These are phyloP conservation scores for Boletus rubropictus DNA, from an alignment of 768 basidiomycete genomes.

Conservation along the genomic window DNA sequence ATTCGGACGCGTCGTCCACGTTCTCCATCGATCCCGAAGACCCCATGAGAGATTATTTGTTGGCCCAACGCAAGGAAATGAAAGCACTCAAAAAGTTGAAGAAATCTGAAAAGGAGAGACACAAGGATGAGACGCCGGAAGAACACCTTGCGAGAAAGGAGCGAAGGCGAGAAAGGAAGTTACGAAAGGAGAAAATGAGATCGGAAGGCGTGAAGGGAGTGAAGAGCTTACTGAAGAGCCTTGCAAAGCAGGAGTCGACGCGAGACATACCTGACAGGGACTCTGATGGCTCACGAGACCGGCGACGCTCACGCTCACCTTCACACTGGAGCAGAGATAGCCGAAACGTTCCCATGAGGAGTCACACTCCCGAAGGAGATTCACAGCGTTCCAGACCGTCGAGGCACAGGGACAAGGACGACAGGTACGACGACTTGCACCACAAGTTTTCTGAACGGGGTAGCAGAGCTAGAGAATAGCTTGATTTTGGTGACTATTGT, in stretches of 20 bases:
- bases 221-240: slow-evolving; percentile 54
- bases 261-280: slow-evolving; percentile 16
- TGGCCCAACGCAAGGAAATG: slow-evolving; percentile 67
- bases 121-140: slow-evolving; percentile 72
- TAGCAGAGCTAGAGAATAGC: slow-evolving; percentile 1
- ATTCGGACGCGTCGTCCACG: slow-evolving; percentile 58
- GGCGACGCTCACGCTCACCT: slow-evolving; percentile 16
- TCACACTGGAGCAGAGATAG: slow-evolving; percentile 1
- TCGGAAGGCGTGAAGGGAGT: slow-evolving; percentile 62
- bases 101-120: slow-evolving; percentile 57
- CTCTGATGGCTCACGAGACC: slow-evolving; percentile 7
- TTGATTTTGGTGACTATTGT: not conserved
- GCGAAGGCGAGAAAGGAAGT: slow-evolving; percentile 64
- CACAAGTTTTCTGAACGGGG: not conserved
- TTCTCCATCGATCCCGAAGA: slow-evolving; percentile 89
- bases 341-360: slow-evolving; percentile 13
- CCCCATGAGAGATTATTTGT: slow-evolving; percentile 92
- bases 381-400: slow-evolving; percentile 2
- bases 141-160: slow-evolving; percentile 74
- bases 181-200: slow-evolving; percentile 44
- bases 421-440: slow-evolving; percentile 5
- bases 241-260: slow-evolving; percentile 29
- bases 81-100: slow-evolving; percentile 59
- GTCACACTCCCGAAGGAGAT: slow-evolving; percentile 17
- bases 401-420: slow-evolving; percentile 1